Conservation (phyloP, 305 asterid species). For the Coffea humblotiana region DNA sequence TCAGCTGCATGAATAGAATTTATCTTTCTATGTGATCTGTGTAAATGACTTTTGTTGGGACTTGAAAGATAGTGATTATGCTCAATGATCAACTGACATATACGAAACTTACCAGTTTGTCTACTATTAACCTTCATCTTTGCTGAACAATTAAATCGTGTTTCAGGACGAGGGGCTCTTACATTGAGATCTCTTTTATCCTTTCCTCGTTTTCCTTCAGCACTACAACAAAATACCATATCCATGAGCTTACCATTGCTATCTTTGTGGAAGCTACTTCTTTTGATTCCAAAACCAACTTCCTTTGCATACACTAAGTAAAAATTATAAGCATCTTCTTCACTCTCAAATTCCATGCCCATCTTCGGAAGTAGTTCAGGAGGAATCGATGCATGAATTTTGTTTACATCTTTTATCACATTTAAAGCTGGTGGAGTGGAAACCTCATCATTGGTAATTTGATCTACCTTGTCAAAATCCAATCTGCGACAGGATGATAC, state of each 20-base stretch:
- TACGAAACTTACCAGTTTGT: neutral
- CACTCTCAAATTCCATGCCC: constrained; percentile 15
- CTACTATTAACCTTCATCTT: constrained; percentile 10
- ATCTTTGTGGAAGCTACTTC: neutral
- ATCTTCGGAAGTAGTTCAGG: neutral
- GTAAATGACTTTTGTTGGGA: constrained; percentile 3
- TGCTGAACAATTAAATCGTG: constrained; percentile 1
- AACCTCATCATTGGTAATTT: neutral
- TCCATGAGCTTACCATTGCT: neutral
- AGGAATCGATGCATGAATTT: neutral
- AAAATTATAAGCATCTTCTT: constrained; percentile 3
- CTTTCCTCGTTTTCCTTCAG: neutral
- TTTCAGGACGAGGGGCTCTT: neutral
- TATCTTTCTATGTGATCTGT: neutral
- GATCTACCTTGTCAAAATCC: neutral
- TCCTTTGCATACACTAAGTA: constrained; percentile 10
- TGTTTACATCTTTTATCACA: neutral
- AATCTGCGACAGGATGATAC: neutral
- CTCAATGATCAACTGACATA: neutral
- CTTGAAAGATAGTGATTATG: constrained; percentile 14
- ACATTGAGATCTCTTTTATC: constrained; percentile 3
- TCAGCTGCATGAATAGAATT: neutral
- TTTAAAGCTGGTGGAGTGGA: neutral
- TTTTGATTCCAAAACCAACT: constrained; percentile 11
- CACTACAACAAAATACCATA: constrained; percentile 5